Evolutionary conservation across 2,329 filamentous ascomycete genomes (phyloP), one percentile per base, ranked within the genome.

Genomic region (Malbranchea zuffiana): DNA sequence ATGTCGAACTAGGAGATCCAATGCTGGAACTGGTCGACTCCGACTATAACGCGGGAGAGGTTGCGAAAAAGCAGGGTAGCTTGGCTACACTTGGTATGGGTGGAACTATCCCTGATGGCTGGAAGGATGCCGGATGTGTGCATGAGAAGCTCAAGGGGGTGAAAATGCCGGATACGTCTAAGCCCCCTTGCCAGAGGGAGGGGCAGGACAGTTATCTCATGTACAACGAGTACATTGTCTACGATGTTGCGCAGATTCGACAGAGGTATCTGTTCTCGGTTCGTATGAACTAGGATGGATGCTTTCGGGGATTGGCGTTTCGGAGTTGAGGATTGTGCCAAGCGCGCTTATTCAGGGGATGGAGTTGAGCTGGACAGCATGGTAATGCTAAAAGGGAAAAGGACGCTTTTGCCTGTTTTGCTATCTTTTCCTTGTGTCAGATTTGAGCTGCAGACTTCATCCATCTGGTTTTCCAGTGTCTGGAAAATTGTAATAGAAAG

Each of bases 1-100:
- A 93, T 51, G 84, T 82, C 3, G 80, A 86, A 59, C 69, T 94
- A 2, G 85, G 86, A 4, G 60, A 78, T 21, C 83, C 84, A 0
- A 77, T 88, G 63, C 71, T 80, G 41, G 68, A 78, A 48, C 67
- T 87, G 2, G 65, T 60, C 0, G 0, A 63, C 8, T 57, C 74
- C 1, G 72, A 72, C 13, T 84, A 74, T 51, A 59, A 64, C 5
- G 85, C 85, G 0, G 79, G 71, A 0, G 67, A 75, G 4, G 66
- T 70, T 25, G 81, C 80, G 0, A 74, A 74, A 44, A 55, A 62
- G 2, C 60, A 69, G 1, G 76, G 77, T 11, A 69, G 74, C 52
- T 60, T 74, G 26, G 75, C 79, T 2, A 92, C 84, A 0, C 78
- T 74, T 61, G 84, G 84, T 6, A 68, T 75, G 52, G 85, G 85